Percentiles rank a stretch among this genome's conserved stretches.
Evolutionary conservation across 306 rosid genomes (phyloP).

Genomic region (Lupinus albus): DNA sequence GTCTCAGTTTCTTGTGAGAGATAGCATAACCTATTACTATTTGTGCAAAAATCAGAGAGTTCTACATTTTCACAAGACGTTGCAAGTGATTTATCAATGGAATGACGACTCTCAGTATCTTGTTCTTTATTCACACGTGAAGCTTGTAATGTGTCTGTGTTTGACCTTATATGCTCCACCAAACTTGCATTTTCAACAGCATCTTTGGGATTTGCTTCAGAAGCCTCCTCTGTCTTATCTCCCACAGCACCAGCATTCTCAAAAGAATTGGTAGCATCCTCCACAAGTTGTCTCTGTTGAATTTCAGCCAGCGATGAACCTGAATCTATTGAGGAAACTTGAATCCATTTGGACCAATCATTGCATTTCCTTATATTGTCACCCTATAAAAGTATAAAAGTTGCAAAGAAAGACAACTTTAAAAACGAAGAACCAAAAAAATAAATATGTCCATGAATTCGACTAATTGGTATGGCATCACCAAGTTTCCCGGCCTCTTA

Average conservation of each 20-base stretch:
- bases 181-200: constrained; percentile 36
- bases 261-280: constrained; percentile 41
- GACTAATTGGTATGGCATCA: constrained; percentile 4
- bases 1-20: constrained; percentile 43
- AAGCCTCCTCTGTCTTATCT: constrained; percentile 44
- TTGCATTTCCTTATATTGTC: constrained; percentile 71
- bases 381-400: constrained; percentile 54
- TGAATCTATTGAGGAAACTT: constrained; percentile 51
- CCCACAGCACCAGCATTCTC: constrained; percentile 42
- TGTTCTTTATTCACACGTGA: constrained; percentile 35
- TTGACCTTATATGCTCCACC: constrained; percentile 38
- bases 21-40: constrained; percentile 30
- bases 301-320: constrained; percentile 43
- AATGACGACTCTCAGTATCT: constrained; percentile 36
- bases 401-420: constrained; percentile 23
- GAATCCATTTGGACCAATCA: constrained; percentile 83
- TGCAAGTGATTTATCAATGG: constrained; percentile 41
- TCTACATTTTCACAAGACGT: constrained; percentile 34
- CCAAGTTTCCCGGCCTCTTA: constrained; percentile 25
- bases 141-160: constrained; percentile 40
- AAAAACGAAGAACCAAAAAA: constrained; percentile 23
- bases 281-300: constrained; percentile 45
- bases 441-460: no score
- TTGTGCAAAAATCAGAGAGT: constrained; percentile 35
- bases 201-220: constrained; percentile 45